Evolutionary conservation across 345 rosid genomes (phyloP), one percentile per base, ranked within the genome.

Genomic region (Lepidium africanum): DNA sequence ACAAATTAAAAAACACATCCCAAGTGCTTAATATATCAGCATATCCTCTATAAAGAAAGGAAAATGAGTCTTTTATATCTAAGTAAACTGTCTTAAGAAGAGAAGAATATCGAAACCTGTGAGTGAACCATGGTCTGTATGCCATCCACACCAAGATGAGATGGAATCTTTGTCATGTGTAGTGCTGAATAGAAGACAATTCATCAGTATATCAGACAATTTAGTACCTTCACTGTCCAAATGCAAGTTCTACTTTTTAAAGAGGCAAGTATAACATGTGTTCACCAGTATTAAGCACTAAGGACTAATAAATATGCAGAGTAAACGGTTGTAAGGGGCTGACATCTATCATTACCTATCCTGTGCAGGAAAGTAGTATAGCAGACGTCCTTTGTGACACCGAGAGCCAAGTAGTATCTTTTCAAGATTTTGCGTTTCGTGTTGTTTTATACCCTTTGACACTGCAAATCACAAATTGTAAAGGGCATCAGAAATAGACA

Each of bases 121-220:
- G 59, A 92, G 77, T 49, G 93, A 92, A 51, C 90, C 93, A 52
- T 88, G 88, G 82, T 92, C 98, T 15, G 94, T 87, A 62, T 93
- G 98, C 97, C 97, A 93, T 59, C 98, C 98, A 54, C 97, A 93
- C 98, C 98, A 93, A 70, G 92, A 86, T 38, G 97, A 90, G 67
- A 81, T 75, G 30, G 87, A 80, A 49, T 82, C 86, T 21, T 64
- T 74, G 76, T 80, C 78, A 77, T 71, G 78, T 5, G 21, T 59
- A 51, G 81, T 60, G 63, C 97, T 87, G 87, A 67, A 83, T 7
- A 41, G 36, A 58, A 74, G 35, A 47, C 2, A 15, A 36, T 5
- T 41, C 15, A 57, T 30, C 54, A 56, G 59, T 10, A 41, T 33
- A 55, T 72, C 48, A 71, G 50, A 62, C 33, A 55, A 56, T 48